These are phyloP conservation scores for Leccinum insolens DNA, from an alignment of 1,284 basidiomycete species.

Conservation along the genomic window DNA sequence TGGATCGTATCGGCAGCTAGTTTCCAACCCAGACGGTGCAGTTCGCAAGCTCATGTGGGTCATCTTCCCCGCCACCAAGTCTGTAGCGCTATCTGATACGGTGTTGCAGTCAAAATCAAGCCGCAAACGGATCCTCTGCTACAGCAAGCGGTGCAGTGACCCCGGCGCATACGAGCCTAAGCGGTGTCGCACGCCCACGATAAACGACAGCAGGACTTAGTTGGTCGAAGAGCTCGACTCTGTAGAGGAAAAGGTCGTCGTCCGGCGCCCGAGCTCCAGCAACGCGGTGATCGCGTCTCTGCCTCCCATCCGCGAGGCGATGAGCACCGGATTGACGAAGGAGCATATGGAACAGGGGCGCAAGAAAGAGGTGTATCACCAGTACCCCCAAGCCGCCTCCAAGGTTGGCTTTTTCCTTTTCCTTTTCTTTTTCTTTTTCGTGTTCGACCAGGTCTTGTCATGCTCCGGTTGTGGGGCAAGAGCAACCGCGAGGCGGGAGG, in stretches of 20 bases:
- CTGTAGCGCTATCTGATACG: neutral
- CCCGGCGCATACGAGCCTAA: slow-evolving; percentile 48
- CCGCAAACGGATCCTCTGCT: slow-evolving; percentile 45
- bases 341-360: slow-evolving; percentile 85
- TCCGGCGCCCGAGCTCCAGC: slow-evolving; percentile 45
- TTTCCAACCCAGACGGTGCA: slow-evolving; percentile 68
- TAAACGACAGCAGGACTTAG: slow-evolving; percentile 20
- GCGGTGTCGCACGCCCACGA: slow-evolving; percentile 42
- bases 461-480: no score
- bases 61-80: neutral
- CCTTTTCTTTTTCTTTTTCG: slow-evolving; percentile 57
- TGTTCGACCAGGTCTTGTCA: slow-evolving; percentile 39
- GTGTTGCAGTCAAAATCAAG: slow-evolving; percentile 19
- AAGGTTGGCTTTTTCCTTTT: slow-evolving; percentile 46
- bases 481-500: no score
- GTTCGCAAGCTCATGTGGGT: slow-evolving; percentile 82
- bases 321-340: slow-evolving; percentile 55
- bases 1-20: slow-evolving; percentile 69
- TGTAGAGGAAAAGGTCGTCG: slow-evolving; percentile 21
- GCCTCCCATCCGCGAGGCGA: slow-evolving; percentile 40
- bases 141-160: slow-evolving; percentile 55
- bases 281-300: slow-evolving; percentile 45
- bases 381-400: slow-evolving; percentile 83
- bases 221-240: slow-evolving; percentile 23
- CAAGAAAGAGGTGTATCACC: slow-evolving; percentile 74